Base-by-base conservation (phyloP, 768 basidiomycete genomes). In the Coprinellus micaceus region DNA sequence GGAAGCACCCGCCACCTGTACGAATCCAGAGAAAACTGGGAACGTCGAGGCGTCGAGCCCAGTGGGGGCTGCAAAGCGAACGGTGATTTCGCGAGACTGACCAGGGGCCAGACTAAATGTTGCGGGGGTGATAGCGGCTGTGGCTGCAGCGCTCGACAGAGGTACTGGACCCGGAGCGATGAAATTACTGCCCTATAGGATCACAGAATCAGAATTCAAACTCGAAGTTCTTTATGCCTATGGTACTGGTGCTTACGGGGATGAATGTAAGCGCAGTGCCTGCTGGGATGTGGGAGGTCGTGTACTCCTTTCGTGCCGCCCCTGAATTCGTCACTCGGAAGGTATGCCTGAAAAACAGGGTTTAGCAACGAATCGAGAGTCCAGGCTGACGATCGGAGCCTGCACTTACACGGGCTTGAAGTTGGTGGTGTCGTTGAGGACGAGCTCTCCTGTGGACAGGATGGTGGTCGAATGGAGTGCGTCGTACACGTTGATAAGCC, bases 381-480 rank as follows among this genome's bases (percentile, higher is more conserved):
- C 24, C 24, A 52, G 43, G 67, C 59, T n/a, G 56, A 29, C 54
- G 4, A 30, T n/a, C n/a, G n/a, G n/a, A n/a, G n/a, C n/a, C n/a
- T n/a, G 13, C 19, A 69, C 78, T 57, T 62, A 81, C 79, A 64
- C 48, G 29, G 69, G 65, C 50, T 72, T 67, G 65, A 82, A 81
- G 63, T 84, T 72, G 6, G 80, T 75, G 2, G 85, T 87, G 64
- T 87, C 86, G 59, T 89, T 88, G 40, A 86, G 67, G 37, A 81
- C 60, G 17, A 88, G 70, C 62, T 85, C 79, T 12, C 77, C 75
- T 4, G 83, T 84, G 3, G 78, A 75, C 25, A 88, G 67, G 37
- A 80, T 64, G 3, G 83, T 79, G 0, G 73, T 77, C 4, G 78
- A 69, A 51, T 79, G 74, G 44, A 87, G 71, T 0, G 86, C 85